Base-by-base conservation (phyloP, 1,284 basidiomycete species). In the Xanthoconium separans region DNA sequence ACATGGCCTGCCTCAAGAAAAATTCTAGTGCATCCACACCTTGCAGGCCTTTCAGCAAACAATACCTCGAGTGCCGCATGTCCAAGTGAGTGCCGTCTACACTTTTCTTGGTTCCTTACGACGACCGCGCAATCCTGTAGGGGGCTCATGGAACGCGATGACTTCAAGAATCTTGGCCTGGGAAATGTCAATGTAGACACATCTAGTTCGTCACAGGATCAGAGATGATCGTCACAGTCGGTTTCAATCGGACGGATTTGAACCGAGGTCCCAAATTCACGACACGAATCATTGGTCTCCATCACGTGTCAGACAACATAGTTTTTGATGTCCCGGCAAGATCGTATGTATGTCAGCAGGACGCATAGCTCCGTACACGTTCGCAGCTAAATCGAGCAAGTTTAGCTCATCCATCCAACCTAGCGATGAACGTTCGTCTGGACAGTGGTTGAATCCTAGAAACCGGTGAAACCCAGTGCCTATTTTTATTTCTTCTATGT, bases 1-100 rank as follows among this genome's bases (percentile, higher is more conserved):
- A 98, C 72, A 84, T 98, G 75, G 76, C 83, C 54, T 98, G 95
- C 70, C 78, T 98, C 57, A 85, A 85, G 64, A 76, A 80, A 58
- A 88, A 93, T 70, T 77, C 79, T 31, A 89, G 83, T 65, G 83
- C 88, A 54, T 94, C 93, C 37, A 91, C 87, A 6, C 81, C 87
- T 51, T 98, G 95, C 70, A 81, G 95, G 52, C 75, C 80, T 36
- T 73, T 93, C 61, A 91, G 87, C 65, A 90, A 85, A 63, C 80
- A 87, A 34, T 98, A 98, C 65, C 79, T 98, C 40, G 85, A 93
- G 58, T 99, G 95, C 70, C 77, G 95, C 58, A 99, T 99, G 95
- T 80, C 87, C 68, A 89, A 90, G 93, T 96, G 66, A 65, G 91
- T 76, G 24, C 49, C 40, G 7, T 27, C 29, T 27, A 20, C 30